Conservation (phyloP, 345 rosid genomes). For the Rhizophora apiculata region DNA sequence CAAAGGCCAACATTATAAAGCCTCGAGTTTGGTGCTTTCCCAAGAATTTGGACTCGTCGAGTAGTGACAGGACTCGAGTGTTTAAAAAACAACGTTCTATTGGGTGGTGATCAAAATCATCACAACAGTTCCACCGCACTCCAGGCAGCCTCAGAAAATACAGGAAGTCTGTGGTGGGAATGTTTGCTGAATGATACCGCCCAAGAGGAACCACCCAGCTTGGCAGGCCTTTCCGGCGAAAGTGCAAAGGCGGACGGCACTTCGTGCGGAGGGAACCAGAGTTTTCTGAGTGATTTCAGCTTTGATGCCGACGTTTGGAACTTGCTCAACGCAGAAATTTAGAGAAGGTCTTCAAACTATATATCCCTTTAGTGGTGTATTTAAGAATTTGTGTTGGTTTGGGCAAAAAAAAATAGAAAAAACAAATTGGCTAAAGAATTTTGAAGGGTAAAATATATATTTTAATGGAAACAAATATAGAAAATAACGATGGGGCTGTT, state of each 20-base stretch:
- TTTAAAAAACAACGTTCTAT: not conserved
- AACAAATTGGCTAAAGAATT: no score
- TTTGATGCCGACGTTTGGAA: not conserved
- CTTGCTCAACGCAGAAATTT: not conserved
- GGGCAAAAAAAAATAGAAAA: no score
- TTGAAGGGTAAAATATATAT: no score
- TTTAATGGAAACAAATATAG: no score
- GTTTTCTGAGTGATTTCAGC: not conserved
- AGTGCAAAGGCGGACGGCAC: not conserved
- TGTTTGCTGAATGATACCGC: not conserved
- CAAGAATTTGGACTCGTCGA: slow-evolving; percentile 28
- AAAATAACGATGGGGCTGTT: no score
- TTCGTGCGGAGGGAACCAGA: not conserved
- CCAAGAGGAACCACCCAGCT: no score
- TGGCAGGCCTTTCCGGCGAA: not conserved
- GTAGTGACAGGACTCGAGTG: slow-evolving; percentile 57
- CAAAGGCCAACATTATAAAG: slow-evolving; percentile 14
- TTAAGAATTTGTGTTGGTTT: no score
- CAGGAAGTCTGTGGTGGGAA: slow-evolving; percentile 4
- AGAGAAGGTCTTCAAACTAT: not conserved
- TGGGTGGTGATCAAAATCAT: not conserved
- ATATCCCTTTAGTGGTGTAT: no score
- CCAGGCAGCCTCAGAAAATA: not conserved
- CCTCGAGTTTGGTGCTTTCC: slow-evolving; percentile 28
- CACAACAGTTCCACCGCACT: not conserved